These are phyloP conservation scores for Beauveria asiatica DNA, from an alignment of 2,329 filamentous ascomycete species.

Conservation along the genomic window DNA sequence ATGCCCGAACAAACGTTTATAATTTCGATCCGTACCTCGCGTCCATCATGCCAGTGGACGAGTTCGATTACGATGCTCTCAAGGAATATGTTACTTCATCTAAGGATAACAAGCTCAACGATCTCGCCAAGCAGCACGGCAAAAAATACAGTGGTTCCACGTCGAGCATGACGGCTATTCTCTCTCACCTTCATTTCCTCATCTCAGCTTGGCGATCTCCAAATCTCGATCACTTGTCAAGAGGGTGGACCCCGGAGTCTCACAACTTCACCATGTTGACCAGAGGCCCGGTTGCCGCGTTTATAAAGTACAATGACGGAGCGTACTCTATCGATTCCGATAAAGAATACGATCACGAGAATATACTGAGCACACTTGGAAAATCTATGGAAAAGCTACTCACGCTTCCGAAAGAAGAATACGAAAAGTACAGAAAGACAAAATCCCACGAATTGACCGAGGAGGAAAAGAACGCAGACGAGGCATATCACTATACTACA, in stretches of 20 bases:
- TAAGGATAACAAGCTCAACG: constrained; percentile 63
- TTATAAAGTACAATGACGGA: constrained; percentile 74
- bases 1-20: constrained; percentile 77
- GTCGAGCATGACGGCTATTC: constrained; percentile 84
- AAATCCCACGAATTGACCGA: constrained; percentile 61
- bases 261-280: constrained; percentile 62
- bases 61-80: constrained; percentile 86
- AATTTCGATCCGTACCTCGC: constrained; percentile 96
- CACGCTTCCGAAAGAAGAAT: constrained; percentile 73
- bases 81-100: constrained; percentile 89
- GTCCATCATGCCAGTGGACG: constrained; percentile 82
- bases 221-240: constrained; percentile 58
- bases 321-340: constrained; percentile 93
- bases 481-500: constrained; percentile 81
- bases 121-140: constrained; percentile 54
- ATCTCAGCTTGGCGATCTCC: constrained; percentile 75
- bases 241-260: constrained; percentile 53
- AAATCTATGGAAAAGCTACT: constrained; percentile 96
- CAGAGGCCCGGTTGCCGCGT: constrained; percentile 68
- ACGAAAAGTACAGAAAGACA: constrained; percentile 70
- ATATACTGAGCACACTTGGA: constrained; percentile 82
- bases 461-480: constrained; percentile 61
- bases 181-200: constrained; percentile 88
- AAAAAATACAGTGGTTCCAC: constrained; percentile 91
- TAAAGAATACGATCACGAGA: constrained; percentile 80